Evolutionary conservation across 192 early-diverging fungal genomes (phyloP).

Genomic region (Entomortierella beljakovae): DNA sequence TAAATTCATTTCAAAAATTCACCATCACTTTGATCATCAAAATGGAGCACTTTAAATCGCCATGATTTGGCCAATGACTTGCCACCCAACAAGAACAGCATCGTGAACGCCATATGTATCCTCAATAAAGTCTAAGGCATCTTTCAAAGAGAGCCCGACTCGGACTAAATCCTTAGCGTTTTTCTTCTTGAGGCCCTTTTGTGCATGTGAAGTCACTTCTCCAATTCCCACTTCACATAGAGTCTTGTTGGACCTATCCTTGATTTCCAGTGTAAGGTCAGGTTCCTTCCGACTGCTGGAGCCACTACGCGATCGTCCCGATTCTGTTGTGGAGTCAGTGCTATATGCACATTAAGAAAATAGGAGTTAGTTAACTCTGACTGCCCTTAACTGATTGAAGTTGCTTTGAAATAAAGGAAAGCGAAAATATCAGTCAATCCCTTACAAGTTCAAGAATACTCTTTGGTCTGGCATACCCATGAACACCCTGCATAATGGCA

Average conservation of each 20-base stretch:
- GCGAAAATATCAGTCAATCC: slow-evolving; percentile 5
- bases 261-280: slow-evolving; percentile 22
- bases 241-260: slow-evolving; percentile 19
- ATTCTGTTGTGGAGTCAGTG: slow-evolving; percentile 17
- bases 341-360: slow-evolving; percentile 12
- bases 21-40: too few species aligned
- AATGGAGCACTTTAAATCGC: too few species aligned
- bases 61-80: slow-evolving; percentile 21
- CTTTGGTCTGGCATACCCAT: slow-evolving; percentile 18
- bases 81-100: slow-evolving; percentile 17
- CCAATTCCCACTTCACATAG: slow-evolving; percentile 22
- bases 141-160: slow-evolving; percentile 24
- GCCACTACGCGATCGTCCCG: slow-evolving; percentile 13
- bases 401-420: slow-evolving; percentile 9
- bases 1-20: too few species aligned
- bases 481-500: slow-evolving; percentile 39
- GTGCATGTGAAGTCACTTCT: slow-evolving; percentile 22
- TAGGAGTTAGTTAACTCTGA: not conserved
- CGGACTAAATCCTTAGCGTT: slow-evolving; percentile 43
- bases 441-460: slow-evolving; percentile 44
- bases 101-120: slow-evolving; percentile 25
- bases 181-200: slow-evolving; percentile 31
- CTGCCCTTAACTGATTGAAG: not conserved
- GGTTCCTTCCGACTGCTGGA: slow-evolving; percentile 27
- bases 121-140: slow-evolving; percentile 35